phyloP scores from a whole-genome alignment of 345 rosid species.

The Eucalyptus globulus region DNA sequence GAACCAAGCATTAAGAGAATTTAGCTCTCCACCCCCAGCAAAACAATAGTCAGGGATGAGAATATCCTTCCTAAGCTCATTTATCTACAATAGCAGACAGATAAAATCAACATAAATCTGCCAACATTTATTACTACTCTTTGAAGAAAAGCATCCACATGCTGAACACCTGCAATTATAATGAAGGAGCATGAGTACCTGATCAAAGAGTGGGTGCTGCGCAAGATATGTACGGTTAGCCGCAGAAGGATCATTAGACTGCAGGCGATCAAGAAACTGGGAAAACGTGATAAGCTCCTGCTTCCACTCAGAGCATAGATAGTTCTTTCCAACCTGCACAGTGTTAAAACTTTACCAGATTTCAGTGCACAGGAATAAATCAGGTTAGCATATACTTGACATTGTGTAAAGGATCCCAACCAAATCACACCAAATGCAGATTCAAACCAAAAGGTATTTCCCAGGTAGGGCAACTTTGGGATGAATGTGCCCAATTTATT shows the following conservation, averaged over 20 bases:
- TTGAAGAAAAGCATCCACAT: neutral
- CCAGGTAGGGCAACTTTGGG: neutral
- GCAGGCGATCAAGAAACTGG: conserved; percentile 78
- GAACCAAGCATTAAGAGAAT: conserved; percentile 91
- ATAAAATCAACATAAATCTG: neutral
- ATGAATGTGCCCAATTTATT: neutral
- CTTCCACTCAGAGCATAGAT: conserved; percentile 88
- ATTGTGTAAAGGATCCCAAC: neutral
- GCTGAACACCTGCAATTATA: neutral
- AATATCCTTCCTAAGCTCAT: conserved; percentile 72
- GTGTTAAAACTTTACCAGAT: conserved; percentile 48
- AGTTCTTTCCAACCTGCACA: conserved; percentile 92
- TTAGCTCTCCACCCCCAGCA: conserved; percentile 89
- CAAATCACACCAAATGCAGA: neutral
- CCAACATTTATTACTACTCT: neutral
- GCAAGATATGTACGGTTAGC: conserved; percentile 74
- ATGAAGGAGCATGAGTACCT: conserved; percentile 19
- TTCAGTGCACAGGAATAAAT: conserved; percentile 15
- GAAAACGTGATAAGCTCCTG: conserved; percentile 94
- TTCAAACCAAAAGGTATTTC: neutral
- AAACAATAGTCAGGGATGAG: conserved; percentile 90
- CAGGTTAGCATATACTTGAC: neutral
- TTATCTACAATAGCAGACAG: conserved; percentile 43
- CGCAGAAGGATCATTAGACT: conserved; percentile 26
- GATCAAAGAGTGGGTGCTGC: conserved; percentile 93